Evolutionary conservation across 2,329 filamentous ascomycete species (phyloP).

Genomic region (Pochonia chlamydosporia): DNA sequence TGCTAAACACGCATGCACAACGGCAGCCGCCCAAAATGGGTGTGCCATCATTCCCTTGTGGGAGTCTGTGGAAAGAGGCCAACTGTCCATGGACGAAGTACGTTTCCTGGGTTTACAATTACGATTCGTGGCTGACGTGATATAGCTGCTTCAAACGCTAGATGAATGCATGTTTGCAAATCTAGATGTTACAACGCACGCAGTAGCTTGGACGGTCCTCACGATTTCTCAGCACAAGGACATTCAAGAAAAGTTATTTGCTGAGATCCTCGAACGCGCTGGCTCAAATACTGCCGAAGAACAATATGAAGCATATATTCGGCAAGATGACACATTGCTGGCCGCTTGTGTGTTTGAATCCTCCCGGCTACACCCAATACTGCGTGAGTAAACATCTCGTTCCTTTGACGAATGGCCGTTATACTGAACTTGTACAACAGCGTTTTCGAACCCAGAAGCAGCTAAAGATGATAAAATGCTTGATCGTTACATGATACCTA

Average conservation of each 20-base stretch:
- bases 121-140: not conserved
- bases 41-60: not conserved
- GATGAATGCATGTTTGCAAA: slow-evolving; percentile 10
- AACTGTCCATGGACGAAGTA: not conserved
- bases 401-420: not conserved
- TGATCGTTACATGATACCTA: slow-evolving; percentile 1
- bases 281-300: not conserved
- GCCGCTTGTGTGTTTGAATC: slow-evolving; percentile 5
- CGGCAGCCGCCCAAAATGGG: no score
- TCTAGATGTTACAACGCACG: slow-evolving; percentile 8
- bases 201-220: slow-evolving; percentile 4
- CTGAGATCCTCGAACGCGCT: not conserved
- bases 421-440: not conserved
- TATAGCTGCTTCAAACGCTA: slow-evolving; percentile 9
- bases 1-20: not conserved
- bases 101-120: not conserved
- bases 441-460: slow-evolving; percentile 4
- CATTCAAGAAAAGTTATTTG: not conserved
- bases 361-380: slow-evolving; percentile 8
- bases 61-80: not conserved
- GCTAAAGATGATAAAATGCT: not conserved
- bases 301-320: not conserved
- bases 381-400: slow-evolving; percentile 3
- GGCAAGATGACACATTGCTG: not conserved
- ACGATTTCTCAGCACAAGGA: not conserved